Conservation (phyloP, 2,329 filamentous ascomycete genomes). For the Metarhizium robertsii region DNA sequence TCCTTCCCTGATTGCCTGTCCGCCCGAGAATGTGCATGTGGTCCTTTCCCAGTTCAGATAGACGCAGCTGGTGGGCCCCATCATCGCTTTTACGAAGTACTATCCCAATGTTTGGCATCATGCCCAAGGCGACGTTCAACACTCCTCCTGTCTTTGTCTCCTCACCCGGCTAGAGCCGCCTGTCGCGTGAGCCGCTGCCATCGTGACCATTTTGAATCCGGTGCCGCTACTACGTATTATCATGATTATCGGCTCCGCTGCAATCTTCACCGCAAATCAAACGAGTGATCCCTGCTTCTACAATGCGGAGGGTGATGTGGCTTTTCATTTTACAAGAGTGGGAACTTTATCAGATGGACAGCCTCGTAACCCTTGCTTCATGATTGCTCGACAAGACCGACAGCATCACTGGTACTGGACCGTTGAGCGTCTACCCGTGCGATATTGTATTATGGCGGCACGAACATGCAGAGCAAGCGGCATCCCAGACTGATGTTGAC, state of each 20-base stretch:
- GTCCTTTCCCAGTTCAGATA: background rate
- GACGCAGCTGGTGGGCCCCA: background rate
- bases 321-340: background rate
- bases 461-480: background rate
- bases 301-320: background rate
- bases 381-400: background rate
- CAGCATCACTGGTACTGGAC: background rate
- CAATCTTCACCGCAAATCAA: too few species aligned
- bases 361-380: background rate
- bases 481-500: background rate
- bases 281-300: background rate
- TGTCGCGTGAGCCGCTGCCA: too few species aligned
- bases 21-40: background rate
- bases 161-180: too few species aligned
- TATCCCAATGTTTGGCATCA: too few species aligned
- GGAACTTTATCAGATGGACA: background rate
- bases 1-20: background rate
- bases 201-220: too few species aligned
- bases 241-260: too few species aligned
- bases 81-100: too few species aligned
- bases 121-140: too few species aligned
- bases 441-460: background rate
- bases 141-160: too few species aligned
- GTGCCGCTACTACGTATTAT: too few species aligned
- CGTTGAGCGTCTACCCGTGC: background rate